Evolutionary conservation across 1,284 basidiomycete species (phyloP).

Genomic region (Sanghuangporus sanghuang): DNA sequence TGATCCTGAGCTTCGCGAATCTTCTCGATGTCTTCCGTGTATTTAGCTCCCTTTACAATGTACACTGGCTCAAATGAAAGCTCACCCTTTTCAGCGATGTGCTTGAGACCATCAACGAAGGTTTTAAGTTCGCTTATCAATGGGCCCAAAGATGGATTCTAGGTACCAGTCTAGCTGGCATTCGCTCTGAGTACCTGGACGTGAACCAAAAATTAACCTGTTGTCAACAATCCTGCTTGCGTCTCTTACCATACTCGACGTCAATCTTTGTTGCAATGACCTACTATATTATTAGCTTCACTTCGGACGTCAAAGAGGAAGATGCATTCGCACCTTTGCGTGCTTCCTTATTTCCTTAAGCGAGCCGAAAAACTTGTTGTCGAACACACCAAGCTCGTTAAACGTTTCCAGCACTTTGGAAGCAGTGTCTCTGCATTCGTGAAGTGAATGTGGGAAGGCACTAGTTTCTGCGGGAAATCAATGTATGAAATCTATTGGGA

Average conservation of each 20-base stretch:
- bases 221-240: background rate
- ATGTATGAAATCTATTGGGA: no score
- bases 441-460: no score
- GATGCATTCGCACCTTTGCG: no score
- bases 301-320: no score
- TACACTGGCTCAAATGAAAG: background rate
- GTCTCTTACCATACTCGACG: background rate
- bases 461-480: no score
- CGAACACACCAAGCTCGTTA: no score
- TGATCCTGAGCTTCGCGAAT: background rate
- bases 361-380: no score
- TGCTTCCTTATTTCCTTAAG: no score
- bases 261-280: background rate
- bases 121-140: background rate
- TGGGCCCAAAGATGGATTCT: background rate
- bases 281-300: background rate
- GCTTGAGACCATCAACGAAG: background rate
- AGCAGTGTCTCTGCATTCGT: no score
- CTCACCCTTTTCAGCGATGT: slow-evolving; percentile 1
- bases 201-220: background rate
- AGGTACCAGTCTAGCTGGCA: background rate
- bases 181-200: background rate
- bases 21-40: background rate
- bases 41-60: background rate
- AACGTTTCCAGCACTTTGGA: no score